Percentiles rank a stretch among this genome's conserved stretches.
Evolutionary conservation across 805 yeast genomes (phyloP).

Genomic region (Clavispora fructus): DNA sequence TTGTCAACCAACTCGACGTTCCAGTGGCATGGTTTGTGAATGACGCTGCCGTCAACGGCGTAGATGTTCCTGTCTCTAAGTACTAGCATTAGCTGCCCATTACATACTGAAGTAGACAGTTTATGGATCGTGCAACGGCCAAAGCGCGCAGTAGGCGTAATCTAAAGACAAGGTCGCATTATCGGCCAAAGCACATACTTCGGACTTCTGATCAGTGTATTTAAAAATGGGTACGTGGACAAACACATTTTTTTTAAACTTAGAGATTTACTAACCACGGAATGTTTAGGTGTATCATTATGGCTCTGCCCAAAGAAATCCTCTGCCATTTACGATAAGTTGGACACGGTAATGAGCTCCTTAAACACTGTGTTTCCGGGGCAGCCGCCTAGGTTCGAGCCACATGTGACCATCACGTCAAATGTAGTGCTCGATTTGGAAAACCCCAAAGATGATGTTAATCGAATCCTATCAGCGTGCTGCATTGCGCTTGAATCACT

Average conservation of each 20-base stretch:
- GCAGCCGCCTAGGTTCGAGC: slow-evolving; percentile 59
- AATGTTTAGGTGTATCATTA: slow-evolving; percentile 45
- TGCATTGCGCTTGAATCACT: slow-evolving; percentile 47
- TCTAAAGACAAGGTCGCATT: not conserved
- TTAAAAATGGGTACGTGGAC: slow-evolving; percentile 8
- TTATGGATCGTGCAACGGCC: not conserved
- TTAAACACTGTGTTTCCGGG: slow-evolving; percentile 68
- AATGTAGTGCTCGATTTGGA: slow-evolving; percentile 42
- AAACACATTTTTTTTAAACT: not conserved
- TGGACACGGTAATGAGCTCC: slow-evolving; percentile 57
- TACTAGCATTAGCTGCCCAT: slow-evolving; percentile 17
- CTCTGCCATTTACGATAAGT: slow-evolving; percentile 49
- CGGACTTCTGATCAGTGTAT: not conserved
- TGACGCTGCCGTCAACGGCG: slow-evolving; percentile 68
- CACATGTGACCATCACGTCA: slow-evolving; percentile 75
- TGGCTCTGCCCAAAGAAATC: slow-evolving; percentile 71
- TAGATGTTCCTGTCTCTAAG: slow-evolving; percentile 37
- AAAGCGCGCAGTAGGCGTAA: not conserved
- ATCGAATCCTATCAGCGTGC: slow-evolving; percentile 52
- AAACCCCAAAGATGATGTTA: slow-evolving; percentile 48
- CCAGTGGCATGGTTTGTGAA: slow-evolving; percentile 82
- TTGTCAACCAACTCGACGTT: slow-evolving; percentile 55
- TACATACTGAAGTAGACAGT: not conserved
- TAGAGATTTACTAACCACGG: slow-evolving; percentile 6
- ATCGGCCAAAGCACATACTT: not conserved